Conservation (phyloP, 345 rosid species). For the Eucalyptus regnans region DNA sequence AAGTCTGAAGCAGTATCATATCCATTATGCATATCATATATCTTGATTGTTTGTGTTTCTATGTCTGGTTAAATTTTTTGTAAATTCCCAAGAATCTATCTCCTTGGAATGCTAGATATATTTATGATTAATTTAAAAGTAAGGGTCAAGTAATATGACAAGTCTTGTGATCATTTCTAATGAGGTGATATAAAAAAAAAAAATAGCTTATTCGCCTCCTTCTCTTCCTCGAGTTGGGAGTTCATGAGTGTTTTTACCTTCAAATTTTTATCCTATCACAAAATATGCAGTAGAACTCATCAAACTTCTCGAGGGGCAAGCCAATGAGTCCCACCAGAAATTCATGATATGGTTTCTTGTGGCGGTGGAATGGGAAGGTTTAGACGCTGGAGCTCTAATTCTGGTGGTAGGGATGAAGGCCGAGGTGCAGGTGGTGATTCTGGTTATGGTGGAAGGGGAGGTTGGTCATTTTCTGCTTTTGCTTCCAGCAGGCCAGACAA, state of each 20-base stretch:
- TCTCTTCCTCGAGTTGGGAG: background rate
- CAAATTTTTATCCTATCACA: no score
- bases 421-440: conserved; percentile 26
- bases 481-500: conserved; percentile 1
- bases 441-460: conserved; percentile 39
- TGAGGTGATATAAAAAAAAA: no score
- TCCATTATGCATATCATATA: no score
- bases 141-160: background rate
- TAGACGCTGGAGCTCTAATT: conserved; percentile 61
- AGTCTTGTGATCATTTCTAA: background rate
- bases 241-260: background rate
- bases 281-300: conserved; percentile 73
- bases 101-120: no score
- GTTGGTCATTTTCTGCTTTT: background rate
- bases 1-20: background rate
- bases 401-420: conserved; percentile 56
- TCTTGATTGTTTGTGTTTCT: background rate
- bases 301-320: conserved; percentile 77
- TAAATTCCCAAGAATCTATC: background rate
- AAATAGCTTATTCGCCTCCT: background rate
- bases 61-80: background rate
- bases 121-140: no score
- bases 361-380: conserved; percentile 62
- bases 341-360: conserved; percentile 74
- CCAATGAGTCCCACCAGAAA: conserved; percentile 70